Percentiles rank a stretch among this genome's conserved stretches.
Evolutionary conservation across 2,329 filamentous ascomycete species (phyloP).

Genomic region (Diaporthe citrichinensis): DNA sequence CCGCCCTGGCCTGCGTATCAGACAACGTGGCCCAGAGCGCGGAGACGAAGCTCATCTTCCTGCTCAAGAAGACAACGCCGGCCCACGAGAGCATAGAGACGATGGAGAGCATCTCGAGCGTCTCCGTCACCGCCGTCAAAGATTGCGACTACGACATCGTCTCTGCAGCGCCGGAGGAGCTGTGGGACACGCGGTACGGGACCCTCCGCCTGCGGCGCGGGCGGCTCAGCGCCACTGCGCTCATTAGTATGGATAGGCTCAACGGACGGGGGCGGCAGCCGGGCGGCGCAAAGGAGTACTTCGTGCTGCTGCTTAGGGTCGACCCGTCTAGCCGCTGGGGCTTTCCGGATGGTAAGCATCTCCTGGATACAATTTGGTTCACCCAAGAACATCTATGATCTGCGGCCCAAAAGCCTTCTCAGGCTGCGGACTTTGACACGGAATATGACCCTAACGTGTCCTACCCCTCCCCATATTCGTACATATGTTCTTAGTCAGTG

Average conservation of each 20-base stretch:
- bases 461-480: not conserved
- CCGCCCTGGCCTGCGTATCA: slow-evolving; percentile 9
- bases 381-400: not conserved
- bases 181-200: slow-evolving; percentile 20
- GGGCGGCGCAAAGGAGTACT: not conserved
- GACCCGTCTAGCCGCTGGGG: slow-evolving; percentile 30
- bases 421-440: not conserved
- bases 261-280: not conserved
- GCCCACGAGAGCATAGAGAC: slow-evolving; percentile 26
- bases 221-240: slow-evolving; percentile 14
- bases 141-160: slow-evolving; percentile 16
- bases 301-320: slow-evolving; percentile 19
- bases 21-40: slow-evolving; percentile 31
- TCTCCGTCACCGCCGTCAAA: not conserved
- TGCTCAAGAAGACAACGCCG: slow-evolving; percentile 24
- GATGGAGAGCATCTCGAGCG: slow-evolving; percentile 9
- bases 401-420: no score
- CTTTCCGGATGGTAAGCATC: not conserved
- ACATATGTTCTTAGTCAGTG: not conserved
- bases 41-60: slow-evolving; percentile 26
- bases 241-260: slow-evolving; percentile 23
- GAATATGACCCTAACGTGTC: not conserved
- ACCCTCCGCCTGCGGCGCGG: slow-evolving; percentile 5
- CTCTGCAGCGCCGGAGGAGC: slow-evolving; percentile 14
- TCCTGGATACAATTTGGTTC: not conserved